phyloP scores from a whole-genome alignment of 768 basidiomycete species.

The Suillus decipiens region DNA sequence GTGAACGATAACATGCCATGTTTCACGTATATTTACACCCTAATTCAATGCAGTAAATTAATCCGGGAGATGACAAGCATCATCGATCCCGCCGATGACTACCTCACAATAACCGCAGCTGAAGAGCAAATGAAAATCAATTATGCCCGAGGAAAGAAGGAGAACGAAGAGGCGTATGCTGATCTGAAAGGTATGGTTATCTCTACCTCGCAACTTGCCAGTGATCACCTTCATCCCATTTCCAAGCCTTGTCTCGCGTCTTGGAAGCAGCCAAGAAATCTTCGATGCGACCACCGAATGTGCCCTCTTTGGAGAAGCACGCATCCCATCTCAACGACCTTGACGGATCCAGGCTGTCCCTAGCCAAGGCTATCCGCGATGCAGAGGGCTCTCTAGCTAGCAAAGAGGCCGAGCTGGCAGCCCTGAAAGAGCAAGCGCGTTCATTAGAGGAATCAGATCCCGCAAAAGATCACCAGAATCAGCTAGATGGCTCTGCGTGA shows the following conservation, averaged over 20 bases:
- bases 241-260: conserved; percentile 58
- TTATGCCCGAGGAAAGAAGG: conserved; percentile 60
- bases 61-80: conserved; percentile 70
- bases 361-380: conserved; percentile 76
- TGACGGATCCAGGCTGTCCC: conserved; percentile 60
- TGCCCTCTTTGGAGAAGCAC: conserved; percentile 69
- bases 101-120: conserved; percentile 69
- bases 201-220: not conserved
- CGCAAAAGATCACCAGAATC: conserved; percentile 66
- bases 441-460: conserved; percentile 70
- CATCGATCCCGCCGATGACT: conserved; percentile 80
- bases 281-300: conserved; percentile 65
- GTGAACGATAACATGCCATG: conserved; percentile 3
- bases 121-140: conserved; percentile 68
- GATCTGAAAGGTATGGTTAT: conserved; percentile 57
- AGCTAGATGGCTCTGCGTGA: conserved; percentile 70
- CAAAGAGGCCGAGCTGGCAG: conserved; percentile 70
- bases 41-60: conserved; percentile 48
- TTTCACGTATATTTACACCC: not conserved
- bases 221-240: conserved; percentile 10
- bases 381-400: conserved; percentile 63
- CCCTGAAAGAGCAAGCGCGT: conserved; percentile 64
- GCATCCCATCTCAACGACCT: conserved; percentile 61
- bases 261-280: conserved; percentile 73
- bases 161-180: conserved; percentile 65